Evolutionary conservation across 1,284 basidiomycete species (phyloP).

Genomic region (Moniliella sp.): DNA sequence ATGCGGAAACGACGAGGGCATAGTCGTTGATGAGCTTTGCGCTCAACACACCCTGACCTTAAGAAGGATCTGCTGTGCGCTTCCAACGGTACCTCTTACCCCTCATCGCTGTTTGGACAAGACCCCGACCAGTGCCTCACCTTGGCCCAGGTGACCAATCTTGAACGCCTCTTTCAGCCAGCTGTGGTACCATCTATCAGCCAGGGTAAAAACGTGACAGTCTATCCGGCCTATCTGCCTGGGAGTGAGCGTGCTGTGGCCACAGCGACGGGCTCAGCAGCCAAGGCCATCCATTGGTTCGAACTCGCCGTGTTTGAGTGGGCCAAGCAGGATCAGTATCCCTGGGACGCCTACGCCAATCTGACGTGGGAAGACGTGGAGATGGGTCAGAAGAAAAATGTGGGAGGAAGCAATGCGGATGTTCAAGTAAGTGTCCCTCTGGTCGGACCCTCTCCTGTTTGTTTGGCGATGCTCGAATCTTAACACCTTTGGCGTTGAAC

Average conservation of each 20-base stretch:
- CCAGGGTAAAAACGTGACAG: conserved; percentile 1
- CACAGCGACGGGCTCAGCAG: conserved; percentile 1
- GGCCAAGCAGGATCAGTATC: too few species aligned
- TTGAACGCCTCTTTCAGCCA: conserved; percentile 1
- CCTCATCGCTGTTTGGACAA: too few species aligned
- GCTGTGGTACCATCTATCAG: conserved; percentile 2
- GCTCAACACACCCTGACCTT: conserved; percentile 6
- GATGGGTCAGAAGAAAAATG: conserved; percentile 2
- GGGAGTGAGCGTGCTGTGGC: conserved; percentile 2
- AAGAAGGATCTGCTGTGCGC: conserved; percentile 4
- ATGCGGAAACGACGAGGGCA: conserved; percentile 35
- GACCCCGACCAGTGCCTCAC: conserved; percentile 2
- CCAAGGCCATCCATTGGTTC: conserved; percentile 20
- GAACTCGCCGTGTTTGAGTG: conserved; percentile 13
- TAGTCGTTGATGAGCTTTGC: conserved; percentile 16
- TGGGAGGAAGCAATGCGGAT: conserved; percentile 2
- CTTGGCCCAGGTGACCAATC: conserved; percentile 1
- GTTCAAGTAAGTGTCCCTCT: conserved; percentile 2
- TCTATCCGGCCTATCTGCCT: conserved; percentile 5
- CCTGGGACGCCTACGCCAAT: conserved; percentile 3
- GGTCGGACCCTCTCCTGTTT: background rate
- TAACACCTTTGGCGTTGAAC: background rate
- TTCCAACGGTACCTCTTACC: background rate
- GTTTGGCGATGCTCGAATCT: too few species aligned
- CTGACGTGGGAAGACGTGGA: conserved; percentile 6